Conservation (phyloP, 768 basidiomycete genomes). For the Pleurotus pulmonarius region DNA sequence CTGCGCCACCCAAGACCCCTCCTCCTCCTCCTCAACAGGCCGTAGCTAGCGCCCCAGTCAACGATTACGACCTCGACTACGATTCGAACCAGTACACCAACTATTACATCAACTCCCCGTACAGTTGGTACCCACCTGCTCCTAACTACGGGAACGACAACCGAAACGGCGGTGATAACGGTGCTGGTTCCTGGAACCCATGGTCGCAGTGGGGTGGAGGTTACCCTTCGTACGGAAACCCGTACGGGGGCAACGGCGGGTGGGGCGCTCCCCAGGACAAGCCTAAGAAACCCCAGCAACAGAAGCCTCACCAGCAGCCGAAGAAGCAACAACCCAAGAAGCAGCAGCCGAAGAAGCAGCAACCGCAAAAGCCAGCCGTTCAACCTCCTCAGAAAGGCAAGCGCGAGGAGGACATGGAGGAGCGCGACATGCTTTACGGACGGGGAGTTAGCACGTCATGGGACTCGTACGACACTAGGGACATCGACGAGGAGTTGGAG, state of each 20-base stretch:
- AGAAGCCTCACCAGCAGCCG: not conserved
- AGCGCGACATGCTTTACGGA: not conserved
- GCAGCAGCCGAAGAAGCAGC: not conserved
- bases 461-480: not conserved
- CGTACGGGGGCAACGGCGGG: not conserved
- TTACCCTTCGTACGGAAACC: too few relatives aligned
- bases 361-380: not conserved
- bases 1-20: not conserved
- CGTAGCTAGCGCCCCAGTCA: not conserved
- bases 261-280: not conserved
- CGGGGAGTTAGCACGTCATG: not conserved
- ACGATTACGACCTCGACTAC: not conserved
- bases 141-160: not conserved
- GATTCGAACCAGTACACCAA: conserved; percentile 1
- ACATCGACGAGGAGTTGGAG: conserved; percentile 5
- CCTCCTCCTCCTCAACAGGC: not conserved
- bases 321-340: not conserved
- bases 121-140: not conserved
- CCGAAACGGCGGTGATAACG: not conserved
- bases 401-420: conserved; percentile 4
- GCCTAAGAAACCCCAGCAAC: not conserved
- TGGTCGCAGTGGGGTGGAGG: not conserved
- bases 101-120: conserved; percentile 2
- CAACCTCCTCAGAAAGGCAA: not conserved
- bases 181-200: not conserved